Conservation (phyloP, 2,329 filamentous ascomycete species). For the Epichloe aotearoae region DNA sequence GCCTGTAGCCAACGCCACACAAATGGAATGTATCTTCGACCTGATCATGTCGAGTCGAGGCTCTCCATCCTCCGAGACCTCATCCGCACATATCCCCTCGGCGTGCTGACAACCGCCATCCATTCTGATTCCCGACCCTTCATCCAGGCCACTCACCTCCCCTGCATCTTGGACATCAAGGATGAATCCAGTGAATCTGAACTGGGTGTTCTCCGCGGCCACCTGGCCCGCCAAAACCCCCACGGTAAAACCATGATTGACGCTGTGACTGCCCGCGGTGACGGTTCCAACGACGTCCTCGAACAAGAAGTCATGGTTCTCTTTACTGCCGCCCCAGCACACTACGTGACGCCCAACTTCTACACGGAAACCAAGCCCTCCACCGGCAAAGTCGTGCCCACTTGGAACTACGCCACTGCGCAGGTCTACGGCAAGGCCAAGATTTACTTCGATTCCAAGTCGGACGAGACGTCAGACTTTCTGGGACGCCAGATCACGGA, state of each 20-base stretch:
- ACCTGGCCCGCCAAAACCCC: slow-evolving; percentile 50
- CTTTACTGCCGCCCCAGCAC: slow-evolving; percentile 44
- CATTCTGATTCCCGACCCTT: slow-evolving; percentile 31
- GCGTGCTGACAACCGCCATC: slow-evolving; percentile 50
- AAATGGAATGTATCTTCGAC: slow-evolving; percentile 41
- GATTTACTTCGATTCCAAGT: slow-evolving; percentile 37
- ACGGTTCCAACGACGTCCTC: slow-evolving; percentile 15
- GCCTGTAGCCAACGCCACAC: too few relatives aligned
- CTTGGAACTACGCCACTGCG: slow-evolving; percentile 56
- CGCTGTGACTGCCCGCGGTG: slow-evolving; percentile 11
- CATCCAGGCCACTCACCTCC: slow-evolving; percentile 47
- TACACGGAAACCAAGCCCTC: slow-evolving; percentile 51
- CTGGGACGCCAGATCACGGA: slow-evolving; percentile 39
- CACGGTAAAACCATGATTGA: slow-evolving; percentile 49
- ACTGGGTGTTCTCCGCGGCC: slow-evolving; percentile 39
- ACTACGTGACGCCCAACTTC: slow-evolving; percentile 58
- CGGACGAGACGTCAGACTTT: slow-evolving; percentile 31
- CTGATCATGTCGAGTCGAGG: slow-evolving; percentile 36
- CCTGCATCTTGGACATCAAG: slow-evolving; percentile 38
- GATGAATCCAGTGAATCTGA: slow-evolving; percentile 27
- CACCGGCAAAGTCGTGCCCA: slow-evolving; percentile 50
- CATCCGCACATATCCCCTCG: slow-evolving; percentile 46
- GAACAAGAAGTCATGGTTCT: slow-evolving; percentile 46
- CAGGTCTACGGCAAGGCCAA: slow-evolving; percentile 48
- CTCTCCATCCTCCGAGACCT: slow-evolving; percentile 38